Percentiles rank a stretch among this genome's conserved stretches.
phyloP scores from a whole-genome alignment of 129 eudicot genomes.

The Deinandra increscens region DNA sequence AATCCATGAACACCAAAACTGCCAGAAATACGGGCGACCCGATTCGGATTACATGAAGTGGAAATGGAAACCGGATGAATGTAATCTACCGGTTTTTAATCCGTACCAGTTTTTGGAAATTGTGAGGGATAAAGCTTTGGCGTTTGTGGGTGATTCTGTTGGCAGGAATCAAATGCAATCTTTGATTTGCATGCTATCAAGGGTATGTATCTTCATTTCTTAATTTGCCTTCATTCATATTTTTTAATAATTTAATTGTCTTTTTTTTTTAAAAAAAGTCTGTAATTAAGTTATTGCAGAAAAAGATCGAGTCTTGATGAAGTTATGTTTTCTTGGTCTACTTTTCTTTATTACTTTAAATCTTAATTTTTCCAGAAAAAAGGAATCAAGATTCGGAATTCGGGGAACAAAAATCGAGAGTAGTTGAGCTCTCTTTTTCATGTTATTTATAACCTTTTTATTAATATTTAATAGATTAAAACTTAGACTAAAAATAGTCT shows the following conservation, averaged over 20 bases:
- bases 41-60: conserved; percentile 62
- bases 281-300: not conserved
- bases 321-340: not conserved
- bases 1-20: conserved; percentile 84
- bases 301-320: not conserved
- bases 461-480: not conserved
- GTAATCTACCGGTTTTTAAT: conserved; percentile 55
- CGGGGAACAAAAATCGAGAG: conserved; percentile 25
- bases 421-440: conserved; percentile 28
- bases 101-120: conserved; percentile 59
- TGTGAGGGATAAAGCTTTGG: conserved; percentile 60
- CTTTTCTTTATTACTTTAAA: not conserved
- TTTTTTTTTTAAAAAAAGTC: not conserved
- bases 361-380: not conserved
- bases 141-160: conserved; percentile 85
- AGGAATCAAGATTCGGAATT: conserved; percentile 32
- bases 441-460: not conserved
- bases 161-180: conserved; percentile 82
- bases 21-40: conserved; percentile 64
- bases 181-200: conserved; percentile 66
- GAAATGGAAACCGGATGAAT: conserved; percentile 76
- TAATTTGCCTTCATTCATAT: not conserved
- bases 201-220: conserved; percentile 40
- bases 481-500: not conserved
- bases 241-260: not conserved